Percentiles rank a stretch among this genome's conserved stretches.
These are phyloP conservation scores for Magnaporthiopsis incrustans DNA, from an alignment of 2,329 filamentous ascomycete species.

Conservation along the genomic window DNA sequence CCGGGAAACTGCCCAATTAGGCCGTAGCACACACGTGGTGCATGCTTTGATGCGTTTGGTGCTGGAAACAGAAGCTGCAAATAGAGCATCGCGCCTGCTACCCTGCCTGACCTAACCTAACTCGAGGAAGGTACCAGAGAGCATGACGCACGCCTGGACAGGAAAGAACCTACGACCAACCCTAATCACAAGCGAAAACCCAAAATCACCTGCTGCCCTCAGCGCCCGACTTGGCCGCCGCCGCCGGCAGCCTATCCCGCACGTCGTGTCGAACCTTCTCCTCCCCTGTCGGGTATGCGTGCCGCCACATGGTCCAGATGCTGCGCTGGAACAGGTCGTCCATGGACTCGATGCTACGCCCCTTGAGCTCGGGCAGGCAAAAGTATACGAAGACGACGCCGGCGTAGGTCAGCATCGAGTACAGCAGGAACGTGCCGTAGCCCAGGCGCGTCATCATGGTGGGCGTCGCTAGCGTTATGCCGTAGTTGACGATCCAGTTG, in stretches of 20 bases:
- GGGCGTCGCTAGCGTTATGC: constrained; percentile 21
- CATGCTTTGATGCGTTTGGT: neutral
- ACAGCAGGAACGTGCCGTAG: constrained; percentile 27
- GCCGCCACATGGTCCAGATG: constrained; percentile 31
- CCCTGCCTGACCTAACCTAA: no score
- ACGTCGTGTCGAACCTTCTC: constrained; percentile 14
- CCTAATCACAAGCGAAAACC: neutral
- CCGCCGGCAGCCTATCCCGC: constrained; percentile 6
- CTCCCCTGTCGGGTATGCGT: constrained; percentile 26
- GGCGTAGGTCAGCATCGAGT: constrained; percentile 25
- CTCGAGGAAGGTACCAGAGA: neutral
- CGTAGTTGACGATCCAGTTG: constrained; percentile 25
- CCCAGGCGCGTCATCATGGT: constrained; percentile 28
- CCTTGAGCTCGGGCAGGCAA: constrained; percentile 42
- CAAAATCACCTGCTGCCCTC: constrained; percentile 3
- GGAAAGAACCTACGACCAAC: no score
- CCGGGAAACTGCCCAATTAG: neutral
- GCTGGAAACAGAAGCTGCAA: neutral
- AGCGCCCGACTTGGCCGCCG: constrained; percentile 14
- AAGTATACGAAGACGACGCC: constrained; percentile 29
- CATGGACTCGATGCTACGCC: constrained; percentile 39
- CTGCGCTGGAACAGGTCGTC: constrained; percentile 34
- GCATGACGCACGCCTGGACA: neutral
- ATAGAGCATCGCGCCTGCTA: no score
- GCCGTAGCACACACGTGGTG: neutral